Conservation (phyloP, 2,329 filamentous ascomycete genomes). For the Colletotrichum sp. region DNA sequence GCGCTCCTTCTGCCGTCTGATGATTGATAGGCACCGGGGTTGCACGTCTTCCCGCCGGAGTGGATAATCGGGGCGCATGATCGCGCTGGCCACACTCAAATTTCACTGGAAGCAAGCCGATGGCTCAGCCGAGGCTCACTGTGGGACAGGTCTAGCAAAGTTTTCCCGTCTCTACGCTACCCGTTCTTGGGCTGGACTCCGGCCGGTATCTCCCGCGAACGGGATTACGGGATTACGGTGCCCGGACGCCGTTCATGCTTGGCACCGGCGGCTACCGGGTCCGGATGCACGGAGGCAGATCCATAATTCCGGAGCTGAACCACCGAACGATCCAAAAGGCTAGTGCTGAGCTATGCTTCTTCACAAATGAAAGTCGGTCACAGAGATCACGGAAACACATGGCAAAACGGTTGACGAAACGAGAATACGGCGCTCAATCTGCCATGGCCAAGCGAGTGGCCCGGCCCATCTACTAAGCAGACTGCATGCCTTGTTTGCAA, state of each 20-base stretch:
- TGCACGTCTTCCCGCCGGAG: slow-evolving; percentile 12
- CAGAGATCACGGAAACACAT: neutral
- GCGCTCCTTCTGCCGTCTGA: neutral
- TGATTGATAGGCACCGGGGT: slow-evolving; percentile 6
- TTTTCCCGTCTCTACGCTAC: neutral
- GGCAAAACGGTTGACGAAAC: neutral
- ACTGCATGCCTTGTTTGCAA: slow-evolving; percentile 1
- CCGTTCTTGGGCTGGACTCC: neutral
- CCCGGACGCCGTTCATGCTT: neutral
- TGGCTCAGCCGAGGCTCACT: neutral
- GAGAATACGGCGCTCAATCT: neutral
- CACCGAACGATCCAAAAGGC: neutral
- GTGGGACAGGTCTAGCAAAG: neutral
- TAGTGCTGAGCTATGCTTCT: neutral
- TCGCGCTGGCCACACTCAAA: slow-evolving; percentile 2
- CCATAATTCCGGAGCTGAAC: neutral
- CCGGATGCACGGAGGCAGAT: neutral
- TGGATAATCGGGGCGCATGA: slow-evolving; percentile 18
- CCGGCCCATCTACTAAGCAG: neutral
- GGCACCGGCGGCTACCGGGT: neutral
- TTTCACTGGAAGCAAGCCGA: neutral
- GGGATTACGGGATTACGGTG: neutral
- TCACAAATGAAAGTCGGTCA: neutral
- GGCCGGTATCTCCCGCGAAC: neutral
- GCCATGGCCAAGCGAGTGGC: neutral